These are phyloP conservation scores for Oryza coarctata DNA, from an alignment of 176 grass and related monocot genomes.

Conservation along the genomic window DNA sequence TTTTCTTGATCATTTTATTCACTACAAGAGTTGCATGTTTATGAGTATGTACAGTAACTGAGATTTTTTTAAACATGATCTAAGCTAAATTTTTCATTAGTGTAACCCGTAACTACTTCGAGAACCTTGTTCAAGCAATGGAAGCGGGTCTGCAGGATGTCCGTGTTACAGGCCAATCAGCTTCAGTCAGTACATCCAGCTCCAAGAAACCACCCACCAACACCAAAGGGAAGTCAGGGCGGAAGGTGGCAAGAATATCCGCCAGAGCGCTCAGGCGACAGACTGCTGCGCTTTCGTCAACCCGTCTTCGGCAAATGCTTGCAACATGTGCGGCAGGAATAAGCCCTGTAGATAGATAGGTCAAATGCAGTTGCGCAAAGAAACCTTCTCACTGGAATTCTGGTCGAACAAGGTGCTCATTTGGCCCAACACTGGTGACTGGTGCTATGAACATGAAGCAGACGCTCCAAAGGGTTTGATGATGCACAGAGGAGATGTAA, in stretches of 20 bases:
- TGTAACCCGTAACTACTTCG: constrained; percentile 82
- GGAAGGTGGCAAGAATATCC: constrained; percentile 31
- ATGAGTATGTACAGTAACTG: neutral
- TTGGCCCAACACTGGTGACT: neutral
- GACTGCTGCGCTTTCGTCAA: constrained; percentile 60
- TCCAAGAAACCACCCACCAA: constrained; percentile 48
- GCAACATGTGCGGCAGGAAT: neutral
- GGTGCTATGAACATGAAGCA: constrained; percentile 6
- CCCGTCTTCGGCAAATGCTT: constrained; percentile 9
- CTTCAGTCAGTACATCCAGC: constrained; percentile 34
- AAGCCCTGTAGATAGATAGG: neutral
- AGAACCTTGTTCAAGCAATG: constrained; percentile 87
- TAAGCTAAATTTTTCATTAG: constrained; percentile 25
- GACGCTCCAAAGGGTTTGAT: neutral
- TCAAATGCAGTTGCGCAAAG: neutral
- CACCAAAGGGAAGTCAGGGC: constrained; percentile 49
- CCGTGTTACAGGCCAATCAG: constrained; percentile 21
- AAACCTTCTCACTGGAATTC: neutral
- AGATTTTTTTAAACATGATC: neutral
- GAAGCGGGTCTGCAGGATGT: constrained; percentile 83
- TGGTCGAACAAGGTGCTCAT: neutral
- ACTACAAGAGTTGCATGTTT: neutral
- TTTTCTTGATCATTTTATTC: neutral
- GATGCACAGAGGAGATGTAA: neutral
- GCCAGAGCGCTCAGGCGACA: constrained; percentile 31